A percentile compares a stretch with the other conserved stretches of the same genome.
These are phyloP conservation scores for Parastagonospora avenae DNA, from an alignment of 2,329 filamentous ascomycete genomes.

Conservation along the genomic window DNA sequence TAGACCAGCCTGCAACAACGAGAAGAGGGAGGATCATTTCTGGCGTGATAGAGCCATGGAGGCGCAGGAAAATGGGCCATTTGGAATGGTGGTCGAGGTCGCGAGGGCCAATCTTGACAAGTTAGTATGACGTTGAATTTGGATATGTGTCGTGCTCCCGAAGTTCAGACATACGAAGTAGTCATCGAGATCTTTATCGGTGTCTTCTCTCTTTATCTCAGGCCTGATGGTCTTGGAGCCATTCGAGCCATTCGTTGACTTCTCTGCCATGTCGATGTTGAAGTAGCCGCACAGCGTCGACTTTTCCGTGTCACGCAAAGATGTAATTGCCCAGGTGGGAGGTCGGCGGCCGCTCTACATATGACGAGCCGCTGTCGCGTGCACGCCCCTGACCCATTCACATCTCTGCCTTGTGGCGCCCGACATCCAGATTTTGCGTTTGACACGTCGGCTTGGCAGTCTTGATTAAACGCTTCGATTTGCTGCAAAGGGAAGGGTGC, in stretches of 20 bases:
- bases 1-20: conserved; percentile 69
- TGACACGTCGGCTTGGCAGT: conserved; percentile 14
- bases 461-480: conserved; percentile 11
- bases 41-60: conserved; percentile 76
- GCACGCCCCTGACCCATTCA: conserved; percentile 3
- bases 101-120: conserved; percentile 59
- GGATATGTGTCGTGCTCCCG: conserved; percentile 16
- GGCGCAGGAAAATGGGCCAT: conserved; percentile 73
- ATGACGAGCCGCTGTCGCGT: conserved; percentile 5
- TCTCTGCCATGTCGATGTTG: conserved; percentile 15
- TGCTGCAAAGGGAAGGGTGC: conserved; percentile 12
- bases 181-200: conserved; percentile 55
- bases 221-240: conserved; percentile 8
- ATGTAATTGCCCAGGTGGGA: neutral
- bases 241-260: conserved; percentile 15
- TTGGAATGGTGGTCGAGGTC: conserved; percentile 75
- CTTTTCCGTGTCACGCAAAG: neutral
- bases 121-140: conserved; percentile 12
- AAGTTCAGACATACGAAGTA: conserved; percentile 57
- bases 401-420: conserved; percentile 3
- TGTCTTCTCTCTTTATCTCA: conserved; percentile 25
- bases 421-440: conserved; percentile 14
- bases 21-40: conserved; percentile 73
- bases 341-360: neutral
- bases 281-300: too few relatives aligned